A percentile compares a stretch with the other conserved stretches of the same genome.
These are phyloP conservation scores for Friedmanniomyces simplex DNA, from an alignment of 495 filamentous ascomycete species.

Conservation along the genomic window DNA sequence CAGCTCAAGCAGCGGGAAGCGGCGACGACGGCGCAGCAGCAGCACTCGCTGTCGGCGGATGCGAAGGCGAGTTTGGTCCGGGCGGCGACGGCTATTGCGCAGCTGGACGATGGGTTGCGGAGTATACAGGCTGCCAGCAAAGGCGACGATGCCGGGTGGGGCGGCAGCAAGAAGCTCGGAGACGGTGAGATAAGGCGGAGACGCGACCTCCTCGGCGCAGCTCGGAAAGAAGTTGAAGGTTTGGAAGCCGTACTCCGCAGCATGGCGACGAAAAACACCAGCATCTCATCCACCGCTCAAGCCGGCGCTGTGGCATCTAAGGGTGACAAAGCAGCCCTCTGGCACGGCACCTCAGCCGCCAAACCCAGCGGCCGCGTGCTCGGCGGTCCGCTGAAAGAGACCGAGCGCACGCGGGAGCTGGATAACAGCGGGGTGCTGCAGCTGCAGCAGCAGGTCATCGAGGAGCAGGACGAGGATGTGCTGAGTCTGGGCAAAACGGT, in stretches of 20 bases:
- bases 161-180: constrained; percentile 43
- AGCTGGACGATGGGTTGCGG: constrained; percentile 63
- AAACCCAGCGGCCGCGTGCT: constrained; percentile 48
- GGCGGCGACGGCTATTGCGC: constrained; percentile 54
- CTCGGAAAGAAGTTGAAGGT: constrained; percentile 74
- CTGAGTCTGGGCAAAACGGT: constrained; percentile 67
- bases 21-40: constrained; percentile 51
- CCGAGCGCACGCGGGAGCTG: constrained; percentile 72
- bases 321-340: constrained; percentile 45
- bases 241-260: constrained; percentile 70
- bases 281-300: neutral
- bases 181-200: constrained; percentile 81
- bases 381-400: constrained; percentile 65
- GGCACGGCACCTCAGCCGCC: constrained; percentile 28
- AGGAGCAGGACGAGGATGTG: constrained; percentile 75
- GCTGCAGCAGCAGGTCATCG: constrained; percentile 73
- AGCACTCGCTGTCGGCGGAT: constrained; percentile 68
- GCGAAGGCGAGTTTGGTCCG: constrained; percentile 76
- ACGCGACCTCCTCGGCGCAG: constrained; percentile 65
- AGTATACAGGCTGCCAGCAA: constrained; percentile 31
- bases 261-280: constrained; percentile 47
- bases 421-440: constrained; percentile 85
- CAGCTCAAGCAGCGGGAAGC: constrained; percentile 67
- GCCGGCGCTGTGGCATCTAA: constrained; percentile 23
- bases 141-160: constrained; percentile 29